Evolutionary conservation across 768 basidiomycete genomes (phyloP).

Genomic region (Russula sp.): DNA sequence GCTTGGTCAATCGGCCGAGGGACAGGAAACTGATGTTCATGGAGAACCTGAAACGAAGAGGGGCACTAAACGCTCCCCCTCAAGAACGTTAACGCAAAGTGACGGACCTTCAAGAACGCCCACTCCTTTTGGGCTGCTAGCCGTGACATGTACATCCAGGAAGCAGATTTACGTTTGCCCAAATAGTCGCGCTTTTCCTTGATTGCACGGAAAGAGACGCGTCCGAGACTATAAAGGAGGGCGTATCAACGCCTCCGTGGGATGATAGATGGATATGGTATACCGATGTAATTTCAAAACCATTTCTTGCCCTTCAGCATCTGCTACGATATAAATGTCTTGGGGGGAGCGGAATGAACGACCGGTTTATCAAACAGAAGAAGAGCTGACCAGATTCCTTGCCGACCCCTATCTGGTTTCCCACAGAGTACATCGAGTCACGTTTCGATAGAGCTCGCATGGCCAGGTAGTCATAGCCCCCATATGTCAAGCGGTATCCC

Average conservation of each 20-base stretch:
- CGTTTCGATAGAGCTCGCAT: conserved; percentile 89
- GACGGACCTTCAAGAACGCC: conserved; percentile 91
- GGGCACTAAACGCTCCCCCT: background rate
- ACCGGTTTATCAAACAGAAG: background rate
- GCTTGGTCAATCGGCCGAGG: conserved; percentile 92
- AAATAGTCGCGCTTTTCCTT: conserved; percentile 96
- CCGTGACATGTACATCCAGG: conserved; percentile 99
- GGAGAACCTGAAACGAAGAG: conserved; percentile 53
- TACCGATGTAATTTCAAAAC: conserved; percentile 93
- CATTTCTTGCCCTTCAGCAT: conserved; percentile 76
- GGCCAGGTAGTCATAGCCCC: conserved; percentile 95
- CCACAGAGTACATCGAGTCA: conserved; percentile 83
- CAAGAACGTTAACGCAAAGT: background rate
- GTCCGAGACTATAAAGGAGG: conserved; percentile 62
- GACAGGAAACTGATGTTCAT: conserved; percentile 90
- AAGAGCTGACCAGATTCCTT: conserved; percentile 80
- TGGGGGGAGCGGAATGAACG: background rate
- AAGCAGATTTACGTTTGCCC: conserved; percentile 90
- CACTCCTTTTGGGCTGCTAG: conserved; percentile 96
- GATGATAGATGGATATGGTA: conserved; percentile 17
- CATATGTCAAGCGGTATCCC: conserved; percentile 94
- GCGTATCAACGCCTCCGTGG: background rate
- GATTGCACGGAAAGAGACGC: conserved; percentile 95
- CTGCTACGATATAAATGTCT: conserved; percentile 90
- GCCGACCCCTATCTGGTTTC: conserved; percentile 97